phyloP scores from a whole-genome alignment of 371 early-diverging fungal genomes.

The Mucor plumbeus region DNA sequence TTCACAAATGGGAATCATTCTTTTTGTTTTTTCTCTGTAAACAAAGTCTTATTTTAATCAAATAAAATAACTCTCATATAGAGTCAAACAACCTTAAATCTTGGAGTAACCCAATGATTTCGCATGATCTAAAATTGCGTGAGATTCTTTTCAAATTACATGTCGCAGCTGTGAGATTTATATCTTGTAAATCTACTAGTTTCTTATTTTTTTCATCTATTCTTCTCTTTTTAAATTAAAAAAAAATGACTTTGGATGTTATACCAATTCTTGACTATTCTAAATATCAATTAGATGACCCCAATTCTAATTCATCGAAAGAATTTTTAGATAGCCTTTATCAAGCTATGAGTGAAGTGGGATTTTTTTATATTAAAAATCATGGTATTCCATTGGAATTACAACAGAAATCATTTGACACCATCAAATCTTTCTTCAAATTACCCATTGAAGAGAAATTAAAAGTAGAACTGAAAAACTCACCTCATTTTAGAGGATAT shows the following conservation, averaged over 20 bases:
- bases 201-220: background rate
- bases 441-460: conserved; percentile 63
- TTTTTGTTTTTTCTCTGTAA: conserved; percentile 4
- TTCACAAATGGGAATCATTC: background rate
- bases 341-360: conserved; percentile 59
- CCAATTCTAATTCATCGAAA: conserved; percentile 14
- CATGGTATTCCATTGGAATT: conserved; percentile 51
- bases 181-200: background rate
- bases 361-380: conserved; percentile 67
- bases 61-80: conserved; percentile 8
- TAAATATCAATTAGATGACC: conserved; percentile 29
- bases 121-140: conserved; percentile 17
- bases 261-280: conserved; percentile 40
- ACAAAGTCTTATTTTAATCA: conserved; percentile 1
- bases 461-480: conserved; percentile 58
- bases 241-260: conserved; percentile 11
- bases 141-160: conserved; percentile 2
- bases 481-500: conserved; percentile 71
- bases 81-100: conserved; percentile 3
- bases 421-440: conserved; percentile 54
- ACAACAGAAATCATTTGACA: conserved; percentile 45
- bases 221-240: background rate
- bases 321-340: conserved; percentile 56
- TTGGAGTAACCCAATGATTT: conserved; percentile 6
- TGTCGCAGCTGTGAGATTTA: background rate